Base-by-base conservation (phyloP, 2,329 filamentous ascomycete species). In the Trichoderma endophyticum region DNA sequence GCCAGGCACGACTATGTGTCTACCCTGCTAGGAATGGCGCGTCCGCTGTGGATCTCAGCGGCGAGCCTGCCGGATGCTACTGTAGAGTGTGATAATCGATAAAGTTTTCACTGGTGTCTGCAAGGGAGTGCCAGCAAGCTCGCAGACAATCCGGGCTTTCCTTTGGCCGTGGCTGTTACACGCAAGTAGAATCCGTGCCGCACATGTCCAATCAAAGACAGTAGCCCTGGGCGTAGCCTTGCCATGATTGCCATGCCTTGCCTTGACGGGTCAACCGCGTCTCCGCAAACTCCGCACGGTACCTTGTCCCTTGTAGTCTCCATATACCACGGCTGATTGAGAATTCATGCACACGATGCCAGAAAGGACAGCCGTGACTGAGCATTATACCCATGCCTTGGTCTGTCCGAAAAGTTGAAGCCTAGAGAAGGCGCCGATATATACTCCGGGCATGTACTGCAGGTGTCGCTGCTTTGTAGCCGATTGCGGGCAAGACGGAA, bases 11-110 rank as follows among this genome's bases (percentile, higher is more conserved):
- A 43, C 21, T 43, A 43, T 59, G 64, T 60, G 51, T 61, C 66
- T 60, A 51, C 66, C 66, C 66, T 69, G 66, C 66, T 60, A 34
- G 66, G 59, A 69, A 69, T 69, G 66, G 66, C 66, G 66, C 66
- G 66, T 48, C 56, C 66, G 39, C 66, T 26, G 66, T 69, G 66
- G 66, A 69, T 69, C 66, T 69, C 14, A 51, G 59, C 75, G 77
- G 77, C 76, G 76, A 77, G 74, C 70, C 74, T 77, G 76, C 77
- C 77, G 76, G 74, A 78, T 77, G 75, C 73, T 75, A 77, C 77
- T 72, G 74, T 71, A 73, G 63, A 59, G 70, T 67, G 70, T 71
- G 75, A 48, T 69, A 43, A 61, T 73, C 75, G 75, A 77, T 77
- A 75, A 73, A 75, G 76, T 67, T 77, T 76, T 76, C 56, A 34